Evolutionary conservation across 768 basidiomycete species (phyloP), one percentile per base, ranked within the genome.

Genomic region (Lactarius pseudohatsudake): DNA sequence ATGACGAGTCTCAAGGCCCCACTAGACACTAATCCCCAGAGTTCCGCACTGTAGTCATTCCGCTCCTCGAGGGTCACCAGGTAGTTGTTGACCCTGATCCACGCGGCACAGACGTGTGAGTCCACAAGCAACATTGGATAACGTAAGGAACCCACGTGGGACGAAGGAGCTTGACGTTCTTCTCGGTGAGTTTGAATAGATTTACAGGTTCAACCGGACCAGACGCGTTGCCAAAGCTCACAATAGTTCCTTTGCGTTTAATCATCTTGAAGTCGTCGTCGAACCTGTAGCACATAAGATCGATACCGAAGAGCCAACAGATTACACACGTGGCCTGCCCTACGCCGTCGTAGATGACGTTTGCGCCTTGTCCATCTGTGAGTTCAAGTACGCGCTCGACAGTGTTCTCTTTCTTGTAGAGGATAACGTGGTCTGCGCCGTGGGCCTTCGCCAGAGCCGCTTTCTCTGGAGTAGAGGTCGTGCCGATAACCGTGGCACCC

Each of bases 291-390:
- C 7, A 16, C n/a, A 32, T 63, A 41, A 64, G 50, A 26, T 43
- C 13, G 38, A 16, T 22, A 28, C 57, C n/a, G 22, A 56, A 47
- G 40, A 15, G 26, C 13, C 43, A 18, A 16, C 4, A 53, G 10
- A 26, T 70, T 64, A 64, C 34, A 65, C 77, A 96, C 85, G 95
- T 98, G 75, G 94, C 91, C 79, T 92, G 96, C 1, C 96, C 96
- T n/a, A 99, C 94, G 34, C 96, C 96, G 72, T 99, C 96, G 72
- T 90, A 96, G 28, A 94, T 84, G 18, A 86, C 96, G 68, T 96
- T 85, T 5, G 94, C 91, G 18, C 93, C 92, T 70, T 87, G 81
- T 8, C 91, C 91, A 50, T 85, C 85, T 0, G 93, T 94, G 62
- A 94, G 76, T 71, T 90, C 86, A 62, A 88, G 75, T 18, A 92